Evolutionary conservation across 2,329 filamentous ascomycete species (phyloP), one percentile per base, ranked within the genome.

Genomic region (Dothiorella sarmentorum): DNA sequence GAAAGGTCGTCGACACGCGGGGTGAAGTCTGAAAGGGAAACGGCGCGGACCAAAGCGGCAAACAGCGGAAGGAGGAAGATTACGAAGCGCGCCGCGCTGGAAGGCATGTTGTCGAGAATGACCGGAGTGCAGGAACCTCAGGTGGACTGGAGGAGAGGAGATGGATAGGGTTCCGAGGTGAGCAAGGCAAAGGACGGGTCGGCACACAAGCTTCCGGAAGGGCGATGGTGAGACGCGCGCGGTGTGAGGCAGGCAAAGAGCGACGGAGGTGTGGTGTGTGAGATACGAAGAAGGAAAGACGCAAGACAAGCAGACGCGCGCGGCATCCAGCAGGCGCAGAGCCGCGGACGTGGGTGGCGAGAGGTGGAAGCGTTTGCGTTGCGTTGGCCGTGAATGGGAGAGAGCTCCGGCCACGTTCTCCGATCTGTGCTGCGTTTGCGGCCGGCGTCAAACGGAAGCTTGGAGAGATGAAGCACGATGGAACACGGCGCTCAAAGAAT

Each of bases 1-100:
- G 75, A 72, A 4, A 79, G 72, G 59, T 72, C 68, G 6, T 71
- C 65, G 62, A 75, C 69, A 35, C 71, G 69, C 18, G 76, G 76
- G 1, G 70, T 71, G 65, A 80, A 80, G 65, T 76, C 75, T 26
- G 72, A 66, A 35, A 80, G 75, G 20, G 73, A 72, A 38, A 78
- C 74, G n/a, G 75, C 67, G 43, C 66, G 58, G 17, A 65, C 61
- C 40, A 67, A 64, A 24, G 64, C 55, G 11, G 65, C 62, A 24
- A 67, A 62, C 45, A 60, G 58, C 35, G 33, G 40, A 5, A 60
- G 33, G 15, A 51, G 44, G 26, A 51, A 15, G 37, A 37, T 22
- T 35, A 35, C 43, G 24, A 52, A 43, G 35, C 56, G 42, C 35
- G 56, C 45, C 37, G 56, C 40, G 52, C 40, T 56, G 35, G 9